Evolutionary conservation across 2,329 filamentous ascomycete genomes (phyloP).

Genomic region (Anthostomella pinea): DNA sequence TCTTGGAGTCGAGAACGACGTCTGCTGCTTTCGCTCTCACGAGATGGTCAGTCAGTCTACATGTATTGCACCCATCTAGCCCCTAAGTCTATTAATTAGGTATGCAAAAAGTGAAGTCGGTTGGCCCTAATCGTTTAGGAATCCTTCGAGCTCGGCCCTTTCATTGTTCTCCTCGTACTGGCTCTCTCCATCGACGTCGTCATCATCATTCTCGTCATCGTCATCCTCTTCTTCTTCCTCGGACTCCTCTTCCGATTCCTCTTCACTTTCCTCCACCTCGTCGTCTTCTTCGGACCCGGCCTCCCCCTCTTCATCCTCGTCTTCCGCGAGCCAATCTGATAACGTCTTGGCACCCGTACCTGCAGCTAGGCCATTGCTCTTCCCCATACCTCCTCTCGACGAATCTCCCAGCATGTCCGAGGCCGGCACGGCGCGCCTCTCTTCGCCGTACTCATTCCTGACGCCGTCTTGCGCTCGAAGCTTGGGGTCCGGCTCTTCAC

Average conservation of each 20-base stretch:
- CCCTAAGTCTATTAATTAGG: slow-evolving; percentile 5
- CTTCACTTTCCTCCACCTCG: slow-evolving; percentile 50
- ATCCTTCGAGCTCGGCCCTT: slow-evolving; percentile 38
- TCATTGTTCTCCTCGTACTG: slow-evolving; percentile 46
- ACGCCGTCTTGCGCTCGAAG: slow-evolving; percentile 49
- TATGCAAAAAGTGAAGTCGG: slow-evolving; percentile 26
- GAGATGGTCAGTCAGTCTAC: too few relatives aligned
- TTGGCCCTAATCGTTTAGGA: too few relatives aligned
- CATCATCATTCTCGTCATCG: slow-evolving; percentile 41
- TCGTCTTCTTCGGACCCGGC: slow-evolving; percentile 51
- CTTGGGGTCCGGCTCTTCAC: slow-evolving; percentile 72
- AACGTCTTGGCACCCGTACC: slow-evolving; percentile 65
- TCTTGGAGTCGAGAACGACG: too few relatives aligned
- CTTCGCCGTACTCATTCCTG: slow-evolving; percentile 38
- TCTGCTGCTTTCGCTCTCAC: too few relatives aligned
- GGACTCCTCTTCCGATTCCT: slow-evolving; percentile 45
- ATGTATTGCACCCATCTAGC: too few relatives aligned
- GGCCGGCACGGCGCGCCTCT: slow-evolving; percentile 51
- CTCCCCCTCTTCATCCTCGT: slow-evolving; percentile 56
- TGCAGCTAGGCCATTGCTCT: slow-evolving; percentile 44
- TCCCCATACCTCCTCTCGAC: slow-evolving; percentile 35
- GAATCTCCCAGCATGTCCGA: slow-evolving; percentile 63
- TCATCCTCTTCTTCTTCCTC: slow-evolving; percentile 45
- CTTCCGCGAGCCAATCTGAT: slow-evolving; percentile 88
- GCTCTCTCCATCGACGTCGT: slow-evolving; percentile 35